Evolutionary conservation across 2,329 filamentous ascomycete species (phyloP), one percentile per base, ranked within the genome.

Genomic region (Ophiostoma australiae): DNA sequence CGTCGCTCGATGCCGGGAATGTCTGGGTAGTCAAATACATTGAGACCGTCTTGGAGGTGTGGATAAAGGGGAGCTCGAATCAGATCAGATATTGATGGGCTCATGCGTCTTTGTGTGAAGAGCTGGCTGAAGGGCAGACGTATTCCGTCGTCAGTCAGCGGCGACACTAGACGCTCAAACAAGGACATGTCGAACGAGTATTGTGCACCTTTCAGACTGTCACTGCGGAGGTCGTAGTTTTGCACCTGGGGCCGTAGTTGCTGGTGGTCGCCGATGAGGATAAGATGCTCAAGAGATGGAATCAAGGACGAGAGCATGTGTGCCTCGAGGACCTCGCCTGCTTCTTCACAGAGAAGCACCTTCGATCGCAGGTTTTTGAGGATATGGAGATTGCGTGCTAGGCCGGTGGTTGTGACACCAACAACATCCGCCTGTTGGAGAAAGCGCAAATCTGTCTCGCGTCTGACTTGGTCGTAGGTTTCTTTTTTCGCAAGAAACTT

Each of bases 321-420:
- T 0, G 86, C 81, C 76, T 92, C 90, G 41, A 91, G 80, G 0
- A 91, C 86, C 73, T 92, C 89, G 0, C 85, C 89, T 1, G 89
- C 89, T 75, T 92, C 89, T 76, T 92, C 89, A 44, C 86, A 90
- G 0, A 91, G 76, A 20, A 91, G 77, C 0, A 90, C 83, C 72
- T 89, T 89, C 41, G 80, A 79, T 7, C 78, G 76, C 1, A 89
- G 72, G 8, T 81, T 80, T 8, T 82, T 80, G 0, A 91, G 78
- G 0, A 85, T 73, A 0, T 81, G 77, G 0, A 87, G 77, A 20
- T 86, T 83, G 27, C 79, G 78, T 0, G 88, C 87, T 1, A 90
- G 78, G 0, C 87, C 87, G 0, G 84, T 86, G 0, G 88, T 90
- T 0, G 87, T 90, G 1, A 88, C 78, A 0, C 87, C 87, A 63